Conservation (phyloP, 345 rosid species). For the Salix brachista region DNA sequence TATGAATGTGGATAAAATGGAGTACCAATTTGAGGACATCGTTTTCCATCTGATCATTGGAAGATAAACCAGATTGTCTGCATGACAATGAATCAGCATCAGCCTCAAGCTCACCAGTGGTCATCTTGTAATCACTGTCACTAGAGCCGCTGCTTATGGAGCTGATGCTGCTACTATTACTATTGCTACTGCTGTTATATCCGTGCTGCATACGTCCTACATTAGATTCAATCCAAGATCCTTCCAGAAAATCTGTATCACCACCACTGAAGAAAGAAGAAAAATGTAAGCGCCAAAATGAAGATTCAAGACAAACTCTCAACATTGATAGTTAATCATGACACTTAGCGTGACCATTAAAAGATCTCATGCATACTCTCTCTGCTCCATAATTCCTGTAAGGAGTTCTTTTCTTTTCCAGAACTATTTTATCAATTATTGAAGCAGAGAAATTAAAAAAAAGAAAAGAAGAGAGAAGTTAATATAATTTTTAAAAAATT, state of each 20-base stretch:
- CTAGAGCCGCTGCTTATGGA: constrained; percentile 84
- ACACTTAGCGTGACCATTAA: too few species aligned
- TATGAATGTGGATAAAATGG: constrained; percentile 15
- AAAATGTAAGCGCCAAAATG: background rate
- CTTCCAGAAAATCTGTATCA: constrained; percentile 57
- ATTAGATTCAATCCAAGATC: constrained; percentile 58
- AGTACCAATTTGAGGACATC: constrained; percentile 70
- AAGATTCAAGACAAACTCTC: constrained; percentile 16
- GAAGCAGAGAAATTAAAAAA: background rate
- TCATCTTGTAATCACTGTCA: constrained; percentile 74
- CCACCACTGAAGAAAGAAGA: constrained; percentile 55
- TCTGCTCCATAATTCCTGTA: background rate
- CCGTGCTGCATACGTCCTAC: constrained; percentile 52
- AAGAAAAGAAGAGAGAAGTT: background rate
- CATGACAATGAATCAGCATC: constrained; percentile 98
- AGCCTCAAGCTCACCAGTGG: constrained; percentile 83
- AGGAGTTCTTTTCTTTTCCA: background rate
- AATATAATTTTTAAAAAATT: background rate
- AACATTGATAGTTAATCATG: too few species aligned
- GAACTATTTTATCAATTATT: background rate
- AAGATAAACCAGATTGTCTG: constrained; percentile 79
- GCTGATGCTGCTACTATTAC: constrained; percentile 90
- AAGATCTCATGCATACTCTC: too few species aligned
- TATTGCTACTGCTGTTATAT: constrained; percentile 88
- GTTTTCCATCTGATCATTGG: constrained; percentile 60